Base-by-base conservation (phyloP, 2,329 filamentous ascomycete genomes). In the Ascochyta pisi region DNA sequence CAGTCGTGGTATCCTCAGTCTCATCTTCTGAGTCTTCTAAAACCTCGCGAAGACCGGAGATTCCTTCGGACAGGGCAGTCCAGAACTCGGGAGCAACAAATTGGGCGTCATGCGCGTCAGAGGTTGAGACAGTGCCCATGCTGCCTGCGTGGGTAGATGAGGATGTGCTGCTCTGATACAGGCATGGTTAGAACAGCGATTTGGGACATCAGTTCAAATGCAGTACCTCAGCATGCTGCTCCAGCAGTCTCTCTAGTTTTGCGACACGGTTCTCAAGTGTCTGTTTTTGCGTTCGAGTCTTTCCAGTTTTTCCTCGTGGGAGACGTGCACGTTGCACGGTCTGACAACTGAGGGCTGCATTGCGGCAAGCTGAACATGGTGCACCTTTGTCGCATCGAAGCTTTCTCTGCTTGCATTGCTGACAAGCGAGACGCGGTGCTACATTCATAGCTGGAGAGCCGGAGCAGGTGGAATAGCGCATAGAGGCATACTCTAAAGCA, bases 71-170 rank as follows among this genome's bases (percentile, higher is more conserved):
- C 10, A 62, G 47, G n/a, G 50, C 37, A 15, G 27, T 6, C 60
- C 60, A 62, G 31, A 62, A 62, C 5, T 61, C 55, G 12, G 47
- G 35, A 24, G 58, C 58, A 3, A 61, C 23, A 16, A 53, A 57
- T 5, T 53, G 47, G 22, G 24, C 23, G 13, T 35, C 9, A 10
- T 26, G 9, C 16, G 6, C 12, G 12, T 27, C 5, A 9, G 26
- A 27, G 26, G 7, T 27, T 27, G 26, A 27, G 7, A 27, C 26
- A 7, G 3, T 27, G 7, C 26, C 26, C 26, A 27, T 9, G 9
- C 26, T 27, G 7, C 26, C 26, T 2, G 26, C 9, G 9, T 27
- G 26, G 26, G 9, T 27, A 27, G 26, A 27, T 27, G 26, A 27
- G 7, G 26, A 6, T 27, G 26, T 9, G 26, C 26, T 27, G 26